Percentiles rank a stretch among this genome's conserved stretches.
These are phyloP conservation scores for Calendula officinalis DNA, from an alignment of 129 eudicot species.

Conservation along the genomic window DNA sequence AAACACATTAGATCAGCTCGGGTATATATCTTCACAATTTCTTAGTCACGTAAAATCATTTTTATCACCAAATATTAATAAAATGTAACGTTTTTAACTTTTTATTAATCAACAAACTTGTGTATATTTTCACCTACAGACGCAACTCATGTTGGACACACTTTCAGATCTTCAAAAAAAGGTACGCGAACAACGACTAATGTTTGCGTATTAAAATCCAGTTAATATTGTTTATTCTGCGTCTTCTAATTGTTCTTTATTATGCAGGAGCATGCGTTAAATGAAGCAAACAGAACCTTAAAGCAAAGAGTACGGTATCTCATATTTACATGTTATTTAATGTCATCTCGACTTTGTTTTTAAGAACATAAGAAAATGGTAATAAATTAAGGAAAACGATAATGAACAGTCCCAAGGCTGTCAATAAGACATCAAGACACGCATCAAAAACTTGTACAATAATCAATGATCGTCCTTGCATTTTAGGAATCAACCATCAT, in stretches of 20 bases:
- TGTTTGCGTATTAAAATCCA: not conserved
- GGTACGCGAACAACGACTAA: slow-evolving; percentile 30
- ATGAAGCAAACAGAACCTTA: slow-evolving; percentile 79
- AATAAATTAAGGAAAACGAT: too few species aligned
- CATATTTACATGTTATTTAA: not conserved
- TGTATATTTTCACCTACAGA: slow-evolving; percentile 42
- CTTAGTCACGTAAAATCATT: not conserved
- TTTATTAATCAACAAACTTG: not conserved
- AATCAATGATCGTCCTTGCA: too few species aligned
- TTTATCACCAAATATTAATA: not conserved
- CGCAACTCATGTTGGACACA: slow-evolving; percentile 90
- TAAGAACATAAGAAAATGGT: too few species aligned
- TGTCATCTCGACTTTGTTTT: too few species aligned
- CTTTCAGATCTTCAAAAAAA: slow-evolving; percentile 80
- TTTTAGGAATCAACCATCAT: too few species aligned
- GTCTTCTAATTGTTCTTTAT: not conserved
- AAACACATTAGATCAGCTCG: slow-evolving; percentile 87
- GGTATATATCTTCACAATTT: slow-evolving; percentile 35
- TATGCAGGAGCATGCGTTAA: slow-evolving; percentile 69
- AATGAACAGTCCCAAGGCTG: too few species aligned
- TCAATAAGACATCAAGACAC: too few species aligned
- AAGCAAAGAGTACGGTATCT: slow-evolving; percentile 68
- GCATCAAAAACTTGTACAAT: too few species aligned
- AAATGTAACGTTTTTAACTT: not conserved
- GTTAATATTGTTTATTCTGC: not conserved